Base-by-base conservation (phyloP, 2,329 filamentous ascomycete species). In the Samsoniella hepiali region DNA sequence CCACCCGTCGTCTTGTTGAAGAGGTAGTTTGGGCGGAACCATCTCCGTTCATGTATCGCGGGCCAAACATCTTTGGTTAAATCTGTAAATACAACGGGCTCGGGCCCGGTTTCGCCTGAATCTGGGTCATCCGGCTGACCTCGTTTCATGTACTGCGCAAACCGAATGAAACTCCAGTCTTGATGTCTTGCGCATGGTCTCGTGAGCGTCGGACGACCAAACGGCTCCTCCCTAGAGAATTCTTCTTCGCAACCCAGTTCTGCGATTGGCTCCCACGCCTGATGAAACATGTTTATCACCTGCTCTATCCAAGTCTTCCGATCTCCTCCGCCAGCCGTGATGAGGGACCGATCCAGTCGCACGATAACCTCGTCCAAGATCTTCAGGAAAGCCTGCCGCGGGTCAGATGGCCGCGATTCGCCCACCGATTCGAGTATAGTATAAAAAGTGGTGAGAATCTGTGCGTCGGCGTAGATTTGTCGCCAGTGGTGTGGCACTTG, bases 11-110 rank as follows among this genome's bases (percentile, higher is more conserved):
- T 97, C 62, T 81, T 83, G 11, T 84, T 81, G 11, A 92, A 80
- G 63, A 97, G 86, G 73, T 97, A 97, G 0, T 79, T 78, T 0
- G 88, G 87, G n/a, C 82, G 85, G 9, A 78, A 81, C 95, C 95
- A 99, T 0, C 86, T 84, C 1, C 81, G 80, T 0, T 81, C 78
- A 2, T 78, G 80, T n/a, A 89, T 75, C 0, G 94, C 93, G 0
- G 93, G 92, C 94, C 94, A 98, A 67, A 86, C 76, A 0, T 81
- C 74, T 3, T 51, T 13, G 2, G 91, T 81, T 1, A 88, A 77
- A 58, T 84, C 82, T 0, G 84, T 85, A 50, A 98, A 87, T 10
- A 97, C 80, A 4, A 96, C 68, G 0, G 94, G 92, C 62, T 77
- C 72, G 0, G 82, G 80, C 1, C 78, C 77, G 0, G 75, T 66